A percentile compares a stretch with the other conserved stretches of the same genome.
Conservation (phyloP, 257 asterid genomes). For the Solanum chiquidenum region DNA sequence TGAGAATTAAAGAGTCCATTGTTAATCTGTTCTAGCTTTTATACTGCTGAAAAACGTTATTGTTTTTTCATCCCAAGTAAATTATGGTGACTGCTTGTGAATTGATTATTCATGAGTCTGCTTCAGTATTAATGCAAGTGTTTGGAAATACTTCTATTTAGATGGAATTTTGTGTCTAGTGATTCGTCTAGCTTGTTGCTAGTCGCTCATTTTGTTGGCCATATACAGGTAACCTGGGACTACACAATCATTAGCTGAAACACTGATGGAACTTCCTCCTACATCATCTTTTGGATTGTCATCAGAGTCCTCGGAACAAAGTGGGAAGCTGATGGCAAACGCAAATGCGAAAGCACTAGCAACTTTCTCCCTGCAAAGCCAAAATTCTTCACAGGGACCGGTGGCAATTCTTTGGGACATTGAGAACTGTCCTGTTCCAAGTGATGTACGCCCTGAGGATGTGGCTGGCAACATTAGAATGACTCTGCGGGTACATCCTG, state of each 20-base stretch:
- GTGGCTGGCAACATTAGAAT: constrained; percentile 76
- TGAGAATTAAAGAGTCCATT: not conserved
- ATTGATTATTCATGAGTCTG: not conserved
- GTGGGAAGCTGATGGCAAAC: constrained; percentile 13
- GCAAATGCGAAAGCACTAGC: constrained; percentile 14
- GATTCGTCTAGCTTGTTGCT: not conserved
- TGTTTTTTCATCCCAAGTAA: not conserved
- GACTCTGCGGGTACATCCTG: constrained; percentile 76
- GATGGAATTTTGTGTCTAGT: not conserved
- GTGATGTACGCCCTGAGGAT: constrained; percentile 79
- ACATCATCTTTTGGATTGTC: constrained; percentile 14
- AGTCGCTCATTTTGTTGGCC: not conserved
- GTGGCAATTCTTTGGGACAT: constrained; percentile 96
- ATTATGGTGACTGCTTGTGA: not conserved
- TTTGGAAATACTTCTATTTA: not conserved
- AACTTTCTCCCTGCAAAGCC: constrained; percentile 23
- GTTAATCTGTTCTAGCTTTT: not conserved
- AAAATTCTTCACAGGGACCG: constrained; percentile 30
- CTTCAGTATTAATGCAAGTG: not conserved
- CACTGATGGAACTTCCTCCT: constrained; percentile 30
- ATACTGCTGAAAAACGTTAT: not conserved
- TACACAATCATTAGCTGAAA: not conserved
- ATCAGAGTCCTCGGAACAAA: constrained; percentile 25
- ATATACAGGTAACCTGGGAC: constrained; percentile 14
- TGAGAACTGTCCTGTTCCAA: constrained; percentile 91